Evolutionary conservation across 768 basidiomycete genomes (phyloP).

Genomic region (Antrodiella citrinella): DNA sequence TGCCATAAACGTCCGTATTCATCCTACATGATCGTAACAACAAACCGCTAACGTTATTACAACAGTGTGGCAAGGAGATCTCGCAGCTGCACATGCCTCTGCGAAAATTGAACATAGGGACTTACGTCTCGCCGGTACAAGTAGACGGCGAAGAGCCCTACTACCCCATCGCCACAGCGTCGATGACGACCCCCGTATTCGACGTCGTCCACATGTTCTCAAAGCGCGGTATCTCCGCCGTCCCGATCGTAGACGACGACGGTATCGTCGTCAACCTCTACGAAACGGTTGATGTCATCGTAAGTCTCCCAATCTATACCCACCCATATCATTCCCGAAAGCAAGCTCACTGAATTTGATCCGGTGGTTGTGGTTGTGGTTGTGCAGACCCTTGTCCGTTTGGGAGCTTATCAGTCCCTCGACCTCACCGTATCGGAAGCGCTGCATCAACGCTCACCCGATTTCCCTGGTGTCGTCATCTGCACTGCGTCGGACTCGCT

Average conservation of each 20-base stretch:
- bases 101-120: slow-evolving; percentile 86
- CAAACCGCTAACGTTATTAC: background rate
- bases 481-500: slow-evolving; percentile 91
- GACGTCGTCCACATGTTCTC: slow-evolving; percentile 99
- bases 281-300: slow-evolving; percentile 98
- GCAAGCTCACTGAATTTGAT: no score
- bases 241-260: slow-evolving; percentile 89
- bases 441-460: slow-evolving; percentile 81
- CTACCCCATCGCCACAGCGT: slow-evolving; percentile 89
- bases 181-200: slow-evolving; percentile 84
- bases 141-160: slow-evolving; percentile 56
- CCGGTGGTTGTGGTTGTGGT: background rate
- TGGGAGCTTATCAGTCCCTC: slow-evolving; percentile 92
- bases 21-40: background rate
- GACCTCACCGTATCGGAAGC: slow-evolving; percentile 93
- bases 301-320: slow-evolving; percentile 48
- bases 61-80: slow-evolving; percentile 80
- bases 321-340: no score
- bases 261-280: slow-evolving; percentile 94
- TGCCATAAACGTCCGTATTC: slow-evolving; percentile 75
- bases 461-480: slow-evolving; percentile 95
- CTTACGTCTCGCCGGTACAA: slow-evolving; percentile 53
- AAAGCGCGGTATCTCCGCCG: slow-evolving; percentile 89
- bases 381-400: slow-evolving; percentile 80
- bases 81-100: slow-evolving; percentile 72